phyloP scores from a whole-genome alignment of 208 protist genomes.

The Naegleria lovaniensis region DNA sequence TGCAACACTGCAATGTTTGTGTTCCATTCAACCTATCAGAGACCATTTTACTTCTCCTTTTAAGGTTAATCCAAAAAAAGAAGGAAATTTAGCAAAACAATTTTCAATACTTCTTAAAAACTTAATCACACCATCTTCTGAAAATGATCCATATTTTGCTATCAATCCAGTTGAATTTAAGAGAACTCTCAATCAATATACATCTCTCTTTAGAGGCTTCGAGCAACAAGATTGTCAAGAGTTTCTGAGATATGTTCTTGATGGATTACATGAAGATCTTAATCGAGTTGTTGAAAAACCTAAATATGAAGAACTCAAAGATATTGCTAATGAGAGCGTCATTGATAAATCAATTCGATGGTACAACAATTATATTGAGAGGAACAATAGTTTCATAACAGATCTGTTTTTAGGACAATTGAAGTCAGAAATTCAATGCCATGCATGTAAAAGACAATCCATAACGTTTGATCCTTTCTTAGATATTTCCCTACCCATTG shows the following conservation, averaged over 20 bases:
- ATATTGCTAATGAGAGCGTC: neutral
- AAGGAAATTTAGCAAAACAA: neutral
- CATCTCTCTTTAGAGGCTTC: conserved; percentile 51
- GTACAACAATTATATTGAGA: neutral
- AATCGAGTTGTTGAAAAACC: conserved; percentile 41
- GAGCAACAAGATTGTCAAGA: conserved; percentile 79
- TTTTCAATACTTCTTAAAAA: neutral
- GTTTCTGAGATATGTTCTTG: conserved; percentile 70
- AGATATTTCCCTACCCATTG: neutral
- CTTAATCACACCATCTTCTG: neutral
- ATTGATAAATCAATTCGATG: neutral
- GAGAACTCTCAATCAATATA: neutral
- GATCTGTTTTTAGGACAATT: conserved; percentile 17
- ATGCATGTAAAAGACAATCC: neutral
- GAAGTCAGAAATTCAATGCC: neutral
- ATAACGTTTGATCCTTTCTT: conserved; percentile 20
- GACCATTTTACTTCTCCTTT: neutral
- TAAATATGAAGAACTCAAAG: conserved; percentile 23
- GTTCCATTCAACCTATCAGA: neutral
- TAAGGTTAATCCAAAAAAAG: neutral
- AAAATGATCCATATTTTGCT: neutral
- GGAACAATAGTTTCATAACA: neutral
- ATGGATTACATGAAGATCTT: conserved; percentile 73
- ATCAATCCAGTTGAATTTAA: neutral
- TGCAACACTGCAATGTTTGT: conserved; percentile 70